Conservation (phyloP, 2,329 filamentous ascomycete species). For the Aspergillus ochraceoroseus region DNA sequence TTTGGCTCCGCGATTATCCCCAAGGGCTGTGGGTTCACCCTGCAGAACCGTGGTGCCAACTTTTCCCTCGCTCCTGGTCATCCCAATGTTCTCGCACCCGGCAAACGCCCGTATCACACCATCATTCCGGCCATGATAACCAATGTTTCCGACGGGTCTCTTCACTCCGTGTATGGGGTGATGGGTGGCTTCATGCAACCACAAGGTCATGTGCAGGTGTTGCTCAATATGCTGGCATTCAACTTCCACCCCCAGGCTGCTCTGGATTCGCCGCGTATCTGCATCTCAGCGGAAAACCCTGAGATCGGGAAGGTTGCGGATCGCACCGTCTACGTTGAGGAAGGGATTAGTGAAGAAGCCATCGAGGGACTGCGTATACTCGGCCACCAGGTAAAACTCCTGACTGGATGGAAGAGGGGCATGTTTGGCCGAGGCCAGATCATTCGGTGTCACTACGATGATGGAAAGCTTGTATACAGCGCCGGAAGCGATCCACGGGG, state of each 20-base stretch:
- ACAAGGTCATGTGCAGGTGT: slow-evolving; percentile 88
- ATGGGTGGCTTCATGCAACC: slow-evolving; percentile 99
- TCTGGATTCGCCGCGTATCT: slow-evolving; percentile 85
- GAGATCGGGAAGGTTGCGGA: slow-evolving; percentile 56
- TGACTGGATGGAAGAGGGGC: slow-evolving; percentile 60
- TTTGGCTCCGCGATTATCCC: slow-evolving; percentile 85
- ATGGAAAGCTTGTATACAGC: slow-evolving; percentile 71
- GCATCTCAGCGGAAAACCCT: slow-evolving; percentile 70
- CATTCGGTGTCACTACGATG: slow-evolving; percentile 72
- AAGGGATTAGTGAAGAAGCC: slow-evolving; percentile 67
- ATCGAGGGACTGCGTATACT: slow-evolving; percentile 61
- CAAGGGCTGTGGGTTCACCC: slow-evolving; percentile 77
- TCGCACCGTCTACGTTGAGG: slow-evolving; percentile 70
- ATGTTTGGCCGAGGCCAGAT: slow-evolving; percentile 85
- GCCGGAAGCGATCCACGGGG: slow-evolving; percentile 83
- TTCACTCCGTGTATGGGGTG: slow-evolving; percentile 86
- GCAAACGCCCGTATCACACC: slow-evolving; percentile 92
- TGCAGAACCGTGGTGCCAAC: slow-evolving; percentile 89
- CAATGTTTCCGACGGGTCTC: slow-evolving; percentile 63
- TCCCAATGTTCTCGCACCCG: slow-evolving; percentile 72
- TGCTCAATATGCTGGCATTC: slow-evolving; percentile 83
- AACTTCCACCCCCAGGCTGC: slow-evolving; percentile 78
- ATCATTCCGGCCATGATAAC: slow-evolving; percentile 94
- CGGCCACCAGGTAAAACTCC: slow-evolving; percentile 68
- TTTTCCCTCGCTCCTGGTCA: slow-evolving; percentile 67